A percentile compares a stretch with the other conserved stretches of the same genome.
phyloP scores from a whole-genome alignment of 345 rosid species.

The Boechera stricta region DNA sequence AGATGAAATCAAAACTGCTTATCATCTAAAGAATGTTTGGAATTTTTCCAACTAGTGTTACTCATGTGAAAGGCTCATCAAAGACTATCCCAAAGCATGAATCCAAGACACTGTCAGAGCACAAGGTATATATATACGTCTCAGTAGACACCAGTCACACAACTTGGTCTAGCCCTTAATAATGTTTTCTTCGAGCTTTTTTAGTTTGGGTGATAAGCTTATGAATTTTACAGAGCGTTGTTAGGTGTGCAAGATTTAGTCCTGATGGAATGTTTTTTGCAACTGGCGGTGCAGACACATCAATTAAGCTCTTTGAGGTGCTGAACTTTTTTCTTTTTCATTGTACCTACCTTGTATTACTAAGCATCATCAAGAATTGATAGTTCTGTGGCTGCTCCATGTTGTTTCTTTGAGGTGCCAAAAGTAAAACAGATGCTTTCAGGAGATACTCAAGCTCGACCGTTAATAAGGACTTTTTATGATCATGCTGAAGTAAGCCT shows the following conservation, averaged over 20 bases:
- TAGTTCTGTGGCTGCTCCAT: constrained; percentile 15
- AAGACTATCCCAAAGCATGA: constrained; percentile 59
- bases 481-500: constrained; percentile 73
- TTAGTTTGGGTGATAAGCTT: constrained; percentile 10
- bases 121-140: constrained; percentile 56
- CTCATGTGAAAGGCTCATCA: constrained; percentile 62
- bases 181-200: neutral
- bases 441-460: constrained; percentile 69
- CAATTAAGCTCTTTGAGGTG: constrained; percentile 91
- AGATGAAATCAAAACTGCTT: neutral
- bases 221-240: constrained; percentile 61
- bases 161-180: constrained; percentile 6
- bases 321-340: constrained; percentile 6
- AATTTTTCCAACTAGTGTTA: constrained; percentile 51
- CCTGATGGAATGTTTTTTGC: constrained; percentile 85
- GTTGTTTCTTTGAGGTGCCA: constrained; percentile 54
- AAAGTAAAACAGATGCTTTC: constrained; percentile 88
- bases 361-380: constrained; percentile 18
- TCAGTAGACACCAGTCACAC: neutral
- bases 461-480: constrained; percentile 81
- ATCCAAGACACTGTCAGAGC: constrained; percentile 55
- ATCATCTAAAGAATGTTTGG: constrained; percentile 16
- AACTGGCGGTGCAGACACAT: constrained; percentile 86
- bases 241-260: constrained; percentile 91
- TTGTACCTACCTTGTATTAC: neutral